Evolutionary conservation across 495 filamentous ascomycete species (phyloP).

Genomic region (Pyrenopolyporus hunteri): DNA sequence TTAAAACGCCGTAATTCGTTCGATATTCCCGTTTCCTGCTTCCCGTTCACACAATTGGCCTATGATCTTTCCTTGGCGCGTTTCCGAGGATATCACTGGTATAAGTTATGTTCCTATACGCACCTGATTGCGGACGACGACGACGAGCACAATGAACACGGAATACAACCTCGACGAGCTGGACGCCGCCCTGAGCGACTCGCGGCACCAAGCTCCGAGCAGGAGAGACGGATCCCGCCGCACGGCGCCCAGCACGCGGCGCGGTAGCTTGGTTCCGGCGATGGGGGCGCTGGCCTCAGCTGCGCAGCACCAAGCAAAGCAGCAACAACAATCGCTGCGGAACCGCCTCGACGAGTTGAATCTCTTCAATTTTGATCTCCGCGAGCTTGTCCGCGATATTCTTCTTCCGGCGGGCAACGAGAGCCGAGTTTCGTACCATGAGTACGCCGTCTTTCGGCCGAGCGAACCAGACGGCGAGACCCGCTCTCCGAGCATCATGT

Average conservation of each 20-base stretch:
- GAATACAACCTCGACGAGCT: slow-evolving; percentile 43
- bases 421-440: slow-evolving; percentile 42
- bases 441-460: slow-evolving; percentile 42
- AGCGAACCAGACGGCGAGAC: slow-evolving; percentile 22
- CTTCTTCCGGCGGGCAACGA: slow-evolving; percentile 25
- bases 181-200: slow-evolving; percentile 35
- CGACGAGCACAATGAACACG: slow-evolving; percentile 30
- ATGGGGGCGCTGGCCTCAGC: slow-evolving; percentile 22
- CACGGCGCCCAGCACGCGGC: slow-evolving; percentile 38
- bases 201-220: slow-evolving; percentile 31
- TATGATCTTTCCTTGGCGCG: background rate
- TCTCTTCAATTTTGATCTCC: slow-evolving; percentile 39
- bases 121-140: slow-evolving; percentile 12
- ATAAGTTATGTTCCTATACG: slow-evolving; percentile 21
- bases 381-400: slow-evolving; percentile 30
- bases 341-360: slow-evolving; percentile 30
- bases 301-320: slow-evolving; percentile 5
- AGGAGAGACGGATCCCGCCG: slow-evolving; percentile 26
- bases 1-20: background rate
- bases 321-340: slow-evolving; percentile 6
- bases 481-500: slow-evolving; percentile 40
- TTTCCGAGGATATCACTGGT: background rate
- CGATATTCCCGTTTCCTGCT: background rate
- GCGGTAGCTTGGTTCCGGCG: slow-evolving; percentile 35
- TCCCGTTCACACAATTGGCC: too few species aligned